Conservation (phyloP, 2,329 filamentous ascomycete genomes). For the Talaromyces sp. region DNA sequence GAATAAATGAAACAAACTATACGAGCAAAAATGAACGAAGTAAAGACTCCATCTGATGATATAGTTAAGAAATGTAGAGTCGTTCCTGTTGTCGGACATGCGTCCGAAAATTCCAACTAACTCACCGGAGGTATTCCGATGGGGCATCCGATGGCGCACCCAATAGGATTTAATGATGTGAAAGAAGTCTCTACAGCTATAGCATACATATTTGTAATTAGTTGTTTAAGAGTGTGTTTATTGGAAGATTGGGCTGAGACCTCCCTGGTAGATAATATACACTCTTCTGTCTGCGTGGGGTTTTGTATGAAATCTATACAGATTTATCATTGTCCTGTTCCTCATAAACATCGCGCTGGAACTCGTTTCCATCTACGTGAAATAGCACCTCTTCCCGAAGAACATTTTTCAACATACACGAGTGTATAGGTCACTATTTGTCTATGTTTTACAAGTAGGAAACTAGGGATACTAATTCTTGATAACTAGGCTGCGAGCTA, state of each 20-base stretch:
- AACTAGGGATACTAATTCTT: not conserved
- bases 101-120: not conserved
- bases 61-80: not conserved
- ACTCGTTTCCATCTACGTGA: too few species aligned
- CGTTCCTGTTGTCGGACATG: not conserved
- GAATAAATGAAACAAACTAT: too few species aligned
- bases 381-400: too few species aligned
- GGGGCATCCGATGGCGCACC: not conserved
- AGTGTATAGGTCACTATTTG: not conserved
- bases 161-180: not conserved
- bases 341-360: too few species aligned
- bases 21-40: not conserved
- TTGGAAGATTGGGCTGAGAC: not conserved
- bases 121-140: not conserved
- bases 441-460: not conserved
- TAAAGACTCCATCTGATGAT: not conserved
- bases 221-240: not conserved
- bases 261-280: not conserved
- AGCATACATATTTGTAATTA: not conserved
- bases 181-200: not conserved
- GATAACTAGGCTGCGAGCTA: not conserved
- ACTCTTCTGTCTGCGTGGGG: not conserved
- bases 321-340: not conserved
- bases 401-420: not conserved
- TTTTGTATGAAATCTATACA: not conserved